Evolutionary conservation across 2,329 filamentous ascomycete species (phyloP).

Genomic region (Verticillium albo-atrum): DNA sequence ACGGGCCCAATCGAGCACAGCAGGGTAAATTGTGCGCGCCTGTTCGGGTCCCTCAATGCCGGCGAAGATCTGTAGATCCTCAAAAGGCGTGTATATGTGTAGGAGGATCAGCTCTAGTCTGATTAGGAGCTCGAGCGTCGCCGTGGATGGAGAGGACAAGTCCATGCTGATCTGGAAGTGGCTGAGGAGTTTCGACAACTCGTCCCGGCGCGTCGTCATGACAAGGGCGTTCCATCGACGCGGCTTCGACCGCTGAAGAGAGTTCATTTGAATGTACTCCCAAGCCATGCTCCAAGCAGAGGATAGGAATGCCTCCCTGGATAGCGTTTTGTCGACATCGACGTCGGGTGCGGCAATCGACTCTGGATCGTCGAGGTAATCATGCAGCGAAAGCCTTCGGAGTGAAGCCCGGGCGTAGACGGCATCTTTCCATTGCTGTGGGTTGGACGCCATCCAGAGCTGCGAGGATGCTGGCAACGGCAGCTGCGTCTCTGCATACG

Average conservation of each 20-base stretch:
- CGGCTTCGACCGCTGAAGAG: conserved; percentile 16
- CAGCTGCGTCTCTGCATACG: conserved; percentile 24
- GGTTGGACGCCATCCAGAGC: conserved; percentile 18
- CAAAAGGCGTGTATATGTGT: conserved; percentile 34
- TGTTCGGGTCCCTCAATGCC: conserved; percentile 35
- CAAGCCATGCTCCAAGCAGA: conserved; percentile 21
- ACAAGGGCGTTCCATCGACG: conserved; percentile 21
- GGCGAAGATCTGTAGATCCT: conserved; percentile 36
- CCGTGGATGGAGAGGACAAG: neutral
- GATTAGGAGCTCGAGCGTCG: conserved; percentile 20
- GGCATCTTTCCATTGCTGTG: conserved; percentile 19
- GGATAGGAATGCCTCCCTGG: conserved; percentile 14
- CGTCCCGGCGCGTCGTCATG: conserved; percentile 19
- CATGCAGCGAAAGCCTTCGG: conserved; percentile 5
- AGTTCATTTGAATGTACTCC: conserved; percentile 23
- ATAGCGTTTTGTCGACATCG: conserved; percentile 3
- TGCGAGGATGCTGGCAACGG: conserved; percentile 16
- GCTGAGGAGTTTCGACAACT: conserved; percentile 19
- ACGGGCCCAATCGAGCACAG: conserved; percentile 29
- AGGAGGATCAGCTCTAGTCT: conserved; percentile 26
- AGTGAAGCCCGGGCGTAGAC: neutral
- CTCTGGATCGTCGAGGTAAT: conserved; percentile 14
- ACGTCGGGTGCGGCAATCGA: neutral
- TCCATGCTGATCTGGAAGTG: conserved; percentile 13
- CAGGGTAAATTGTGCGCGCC: conserved; percentile 26